These are phyloP conservation scores for Fusarium cyanostomum DNA, from an alignment of 2,329 filamentous ascomycete genomes.

Conservation along the genomic window DNA sequence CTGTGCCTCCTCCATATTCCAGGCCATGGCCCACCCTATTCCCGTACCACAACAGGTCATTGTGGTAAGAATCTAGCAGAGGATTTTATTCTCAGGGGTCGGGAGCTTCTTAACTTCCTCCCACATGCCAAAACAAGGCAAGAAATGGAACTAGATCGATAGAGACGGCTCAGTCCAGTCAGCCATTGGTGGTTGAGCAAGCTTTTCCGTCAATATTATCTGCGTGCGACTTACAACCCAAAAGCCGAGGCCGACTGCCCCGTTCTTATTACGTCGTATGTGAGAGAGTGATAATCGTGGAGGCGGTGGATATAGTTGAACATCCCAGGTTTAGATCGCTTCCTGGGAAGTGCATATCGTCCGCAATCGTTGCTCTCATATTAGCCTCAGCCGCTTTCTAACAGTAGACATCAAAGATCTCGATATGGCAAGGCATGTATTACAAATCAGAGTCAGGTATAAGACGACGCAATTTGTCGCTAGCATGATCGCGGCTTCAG, in stretches of 20 bases:
- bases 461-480: constrained; percentile 69
- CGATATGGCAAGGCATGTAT: constrained; percentile 82
- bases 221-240: constrained; percentile 69
- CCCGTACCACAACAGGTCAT: constrained; percentile 75
- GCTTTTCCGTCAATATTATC: constrained; percentile 66
- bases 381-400: constrained; percentile 72
- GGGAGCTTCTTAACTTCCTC: constrained; percentile 66
- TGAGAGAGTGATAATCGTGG: constrained; percentile 77
- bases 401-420: constrained; percentile 75
- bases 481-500: constrained; percentile 70
- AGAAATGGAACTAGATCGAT: constrained; percentile 72
- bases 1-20: not conserved
- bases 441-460: constrained; percentile 75
- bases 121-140: constrained; percentile 81
- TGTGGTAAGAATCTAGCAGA: constrained; percentile 76
- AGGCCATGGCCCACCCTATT: constrained; percentile 69
- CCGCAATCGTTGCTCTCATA: constrained; percentile 69
- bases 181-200: constrained; percentile 77
- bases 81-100: constrained; percentile 63
- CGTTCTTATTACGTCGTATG: constrained; percentile 82
- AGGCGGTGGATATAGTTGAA: constrained; percentile 81
- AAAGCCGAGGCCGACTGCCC: constrained; percentile 71
- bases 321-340: constrained; percentile 57
- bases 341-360: constrained; percentile 71
- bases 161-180: constrained; percentile 80